These are phyloP conservation scores for Staphylotrichum tortipilum DNA, from an alignment of 495 filamentous ascomycete genomes.

Conservation along the genomic window DNA sequence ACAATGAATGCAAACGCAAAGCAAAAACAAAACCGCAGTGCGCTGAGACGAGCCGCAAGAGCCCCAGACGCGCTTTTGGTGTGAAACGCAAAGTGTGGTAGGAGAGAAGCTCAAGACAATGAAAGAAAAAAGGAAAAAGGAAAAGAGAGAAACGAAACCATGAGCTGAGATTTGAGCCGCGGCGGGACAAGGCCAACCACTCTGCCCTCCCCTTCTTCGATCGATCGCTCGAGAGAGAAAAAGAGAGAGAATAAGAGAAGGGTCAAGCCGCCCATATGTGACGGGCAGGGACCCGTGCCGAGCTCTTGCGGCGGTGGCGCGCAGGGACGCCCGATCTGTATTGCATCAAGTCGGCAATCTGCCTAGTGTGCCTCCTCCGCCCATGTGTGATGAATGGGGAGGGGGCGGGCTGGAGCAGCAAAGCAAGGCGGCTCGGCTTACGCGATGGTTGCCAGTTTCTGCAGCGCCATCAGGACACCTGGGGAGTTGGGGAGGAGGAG, in stretches of 20 bases:
- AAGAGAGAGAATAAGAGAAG: not conserved
- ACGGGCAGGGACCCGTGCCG: not conserved
- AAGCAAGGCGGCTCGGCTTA: slow-evolving; percentile 5
- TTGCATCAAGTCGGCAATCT: slow-evolving; percentile 5
- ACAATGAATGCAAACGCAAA: too few species aligned
- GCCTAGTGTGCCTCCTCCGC: too few species aligned
- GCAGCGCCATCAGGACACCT: slow-evolving; percentile 11
- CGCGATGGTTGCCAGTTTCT: slow-evolving; percentile 9
- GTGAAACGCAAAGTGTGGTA: too few species aligned
- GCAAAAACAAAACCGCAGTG: too few species aligned
- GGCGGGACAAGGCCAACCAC: too few species aligned
- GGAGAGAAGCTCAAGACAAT: not conserved
- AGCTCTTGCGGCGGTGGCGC: slow-evolving; percentile 8
- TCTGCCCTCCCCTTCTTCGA: too few species aligned
- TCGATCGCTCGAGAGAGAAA: not conserved
- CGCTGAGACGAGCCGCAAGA: too few species aligned
- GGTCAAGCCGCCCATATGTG: not conserved
- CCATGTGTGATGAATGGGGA: too few species aligned
- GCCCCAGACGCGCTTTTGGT: too few species aligned
- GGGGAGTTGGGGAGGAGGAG: not conserved
- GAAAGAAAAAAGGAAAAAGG: not conserved
- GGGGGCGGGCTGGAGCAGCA: not conserved
- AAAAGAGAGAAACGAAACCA: not conserved
- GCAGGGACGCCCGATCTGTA: slow-evolving; percentile 4
- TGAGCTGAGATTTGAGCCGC: too few species aligned